Evolutionary conservation across 2,329 filamentous ascomycete species (phyloP).

Genomic region (Lachnum nothofagi): DNA sequence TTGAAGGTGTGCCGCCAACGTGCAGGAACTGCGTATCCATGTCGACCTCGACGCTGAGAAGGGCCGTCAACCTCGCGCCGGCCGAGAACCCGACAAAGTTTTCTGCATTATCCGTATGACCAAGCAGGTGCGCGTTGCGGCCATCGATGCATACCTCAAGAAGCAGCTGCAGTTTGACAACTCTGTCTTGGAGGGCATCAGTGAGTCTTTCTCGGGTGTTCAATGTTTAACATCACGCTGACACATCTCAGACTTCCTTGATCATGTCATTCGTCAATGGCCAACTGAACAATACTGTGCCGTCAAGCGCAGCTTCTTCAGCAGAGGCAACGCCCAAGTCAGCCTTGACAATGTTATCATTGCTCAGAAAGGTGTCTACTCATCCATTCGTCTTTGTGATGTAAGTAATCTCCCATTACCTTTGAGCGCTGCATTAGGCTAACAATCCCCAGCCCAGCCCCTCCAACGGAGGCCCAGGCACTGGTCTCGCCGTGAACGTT

Average conservation of each 20-base stretch:
- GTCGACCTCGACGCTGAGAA: slow-evolving; percentile 71
- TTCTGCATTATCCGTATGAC: slow-evolving; percentile 59
- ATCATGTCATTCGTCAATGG: slow-evolving; percentile 79
- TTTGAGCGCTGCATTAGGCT: slow-evolving; percentile 8
- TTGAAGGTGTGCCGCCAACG: slow-evolving; percentile 34
- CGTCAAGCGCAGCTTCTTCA: slow-evolving; percentile 82
- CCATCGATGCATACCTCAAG: slow-evolving; percentile 61
- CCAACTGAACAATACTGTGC: slow-evolving; percentile 62
- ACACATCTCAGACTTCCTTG: slow-evolving; percentile 61
- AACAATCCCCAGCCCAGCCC: slow-evolving; percentile 16
- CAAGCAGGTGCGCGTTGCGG: slow-evolving; percentile 61
- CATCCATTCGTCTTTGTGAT: slow-evolving; percentile 72
- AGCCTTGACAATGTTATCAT: slow-evolving; percentile 62
- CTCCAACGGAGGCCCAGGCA: slow-evolving; percentile 34
- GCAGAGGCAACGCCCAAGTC: slow-evolving; percentile 16
- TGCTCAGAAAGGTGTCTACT: slow-evolving; percentile 84
- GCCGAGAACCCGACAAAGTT: slow-evolving; percentile 46
- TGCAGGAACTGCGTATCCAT: slow-evolving; percentile 48
- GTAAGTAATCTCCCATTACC: slow-evolving; percentile 32
- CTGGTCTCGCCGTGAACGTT: slow-evolving; percentile 73
- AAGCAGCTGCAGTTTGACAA: slow-evolving; percentile 57
- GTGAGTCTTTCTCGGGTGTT: slow-evolving; percentile 36
- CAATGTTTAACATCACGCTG: neutral
- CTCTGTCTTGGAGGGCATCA: slow-evolving; percentile 72
- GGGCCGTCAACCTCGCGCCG: slow-evolving; percentile 27